phyloP scores from a whole-genome alignment of 768 basidiomycete species.

The Russula lepida region DNA sequence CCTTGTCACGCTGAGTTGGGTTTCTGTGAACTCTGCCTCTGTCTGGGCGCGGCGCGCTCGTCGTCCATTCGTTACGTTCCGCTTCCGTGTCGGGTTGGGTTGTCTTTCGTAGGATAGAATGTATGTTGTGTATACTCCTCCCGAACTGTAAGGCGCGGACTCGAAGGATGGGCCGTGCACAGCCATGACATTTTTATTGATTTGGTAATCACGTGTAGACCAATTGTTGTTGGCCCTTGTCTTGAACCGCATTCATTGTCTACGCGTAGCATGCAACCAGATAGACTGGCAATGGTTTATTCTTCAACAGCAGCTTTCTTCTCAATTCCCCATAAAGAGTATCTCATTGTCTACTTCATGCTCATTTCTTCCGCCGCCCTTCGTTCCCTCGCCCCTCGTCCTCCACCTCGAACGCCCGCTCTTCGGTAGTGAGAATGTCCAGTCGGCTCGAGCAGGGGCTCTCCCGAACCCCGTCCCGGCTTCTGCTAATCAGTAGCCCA shows the following conservation, averaged over 20 bases:
- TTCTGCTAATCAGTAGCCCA: slow-evolving; percentile 34
- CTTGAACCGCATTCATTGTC: neutral
- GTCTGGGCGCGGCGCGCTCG: slow-evolving; percentile 11
- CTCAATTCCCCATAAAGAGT: neutral
- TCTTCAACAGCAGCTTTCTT: neutral
- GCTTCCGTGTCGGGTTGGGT: neutral
- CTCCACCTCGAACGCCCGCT: neutral
- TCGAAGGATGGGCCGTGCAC: neutral
- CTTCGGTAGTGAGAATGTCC: neutral
- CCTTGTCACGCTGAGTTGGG: neutral
- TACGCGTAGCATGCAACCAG: neutral
- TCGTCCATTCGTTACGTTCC: slow-evolving; percentile 3
- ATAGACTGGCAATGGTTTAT: neutral
- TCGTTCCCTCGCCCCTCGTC: neutral
- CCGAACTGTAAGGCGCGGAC: neutral
- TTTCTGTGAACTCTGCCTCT: neutral
- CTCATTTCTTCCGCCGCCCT: neutral
- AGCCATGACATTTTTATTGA: neutral
- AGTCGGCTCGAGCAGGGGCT: neutral
- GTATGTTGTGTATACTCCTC: neutral
- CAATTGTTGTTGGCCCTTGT: neutral
- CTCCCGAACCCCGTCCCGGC: neutral
- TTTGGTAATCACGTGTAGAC: neutral
- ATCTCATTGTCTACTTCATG: neutral
- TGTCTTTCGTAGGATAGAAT: neutral